phyloP scores from a whole-genome alignment of 192 early-diverging fungal genomes.

The Ambispora gerdemannii region DNA sequence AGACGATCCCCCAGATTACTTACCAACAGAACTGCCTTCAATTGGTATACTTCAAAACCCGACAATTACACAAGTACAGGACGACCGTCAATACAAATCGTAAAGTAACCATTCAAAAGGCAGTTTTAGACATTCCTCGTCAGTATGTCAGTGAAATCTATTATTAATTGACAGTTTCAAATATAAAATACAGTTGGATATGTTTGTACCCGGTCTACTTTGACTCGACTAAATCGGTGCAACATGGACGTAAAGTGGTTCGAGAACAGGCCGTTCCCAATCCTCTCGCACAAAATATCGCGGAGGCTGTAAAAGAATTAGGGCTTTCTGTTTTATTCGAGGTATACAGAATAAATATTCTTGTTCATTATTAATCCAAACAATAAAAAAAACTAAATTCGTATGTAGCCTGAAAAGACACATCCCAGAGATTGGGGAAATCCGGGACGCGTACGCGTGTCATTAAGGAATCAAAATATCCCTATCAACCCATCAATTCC shows the following conservation, averaged over 20 bases:
- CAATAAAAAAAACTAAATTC: too few species aligned
- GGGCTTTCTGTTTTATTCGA: constrained; percentile 59
- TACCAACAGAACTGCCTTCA: background rate
- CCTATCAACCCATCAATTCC: constrained; percentile 39
- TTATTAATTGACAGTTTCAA: too few species aligned
- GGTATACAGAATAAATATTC: constrained; percentile 39
- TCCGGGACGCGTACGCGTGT: constrained; percentile 62
- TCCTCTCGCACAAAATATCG: constrained; percentile 57
- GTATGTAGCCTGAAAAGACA: constrained; percentile 45
- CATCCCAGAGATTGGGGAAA: constrained; percentile 66
- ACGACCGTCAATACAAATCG: constrained; percentile 10
- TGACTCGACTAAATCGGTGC: constrained; percentile 50
- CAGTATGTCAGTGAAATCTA: background rate
- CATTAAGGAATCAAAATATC: constrained; percentile 37
- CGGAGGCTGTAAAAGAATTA: constrained; percentile 51
- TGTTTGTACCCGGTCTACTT: constrained; percentile 70
- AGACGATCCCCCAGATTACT: background rate
- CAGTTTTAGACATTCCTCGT: background rate
- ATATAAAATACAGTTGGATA: constrained; percentile 52
- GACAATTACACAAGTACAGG: background rate
- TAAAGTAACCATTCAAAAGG: background rate
- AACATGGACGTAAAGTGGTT: constrained; percentile 55
- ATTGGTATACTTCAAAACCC: background rate
- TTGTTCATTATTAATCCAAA: background rate
- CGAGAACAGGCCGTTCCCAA: constrained; percentile 45